Conservation (phyloP, 164 flowering plant genomes). For the Santalum album region DNA sequence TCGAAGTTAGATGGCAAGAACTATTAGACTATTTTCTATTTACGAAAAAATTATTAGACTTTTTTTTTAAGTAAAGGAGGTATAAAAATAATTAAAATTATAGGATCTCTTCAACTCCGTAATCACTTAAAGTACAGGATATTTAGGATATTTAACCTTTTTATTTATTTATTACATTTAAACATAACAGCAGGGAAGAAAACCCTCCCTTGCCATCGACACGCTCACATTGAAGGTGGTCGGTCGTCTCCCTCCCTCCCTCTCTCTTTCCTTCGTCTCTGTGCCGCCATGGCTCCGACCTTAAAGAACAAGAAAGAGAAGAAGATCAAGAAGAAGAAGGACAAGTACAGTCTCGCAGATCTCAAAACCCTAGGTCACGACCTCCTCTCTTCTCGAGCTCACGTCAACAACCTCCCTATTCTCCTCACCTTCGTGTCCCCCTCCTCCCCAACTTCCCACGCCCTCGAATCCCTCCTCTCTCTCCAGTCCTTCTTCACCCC, state of each 20-base stretch:
- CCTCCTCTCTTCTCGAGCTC: constrained; percentile 64
- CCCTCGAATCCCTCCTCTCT: constrained; percentile 65
- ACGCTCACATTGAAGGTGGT: too few species aligned
- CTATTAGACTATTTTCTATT: too few species aligned
- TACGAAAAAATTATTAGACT: too few species aligned
- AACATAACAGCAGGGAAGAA: too few species aligned
- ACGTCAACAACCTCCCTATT: constrained; percentile 77
- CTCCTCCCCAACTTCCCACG: constrained; percentile 39
- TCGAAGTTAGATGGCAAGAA: too few species aligned
- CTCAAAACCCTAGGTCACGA: constrained; percentile 55
- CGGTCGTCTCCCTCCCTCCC: background rate
- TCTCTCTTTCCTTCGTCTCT: background rate
- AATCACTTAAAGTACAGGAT: too few species aligned
- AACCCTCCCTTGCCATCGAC: too few species aligned
- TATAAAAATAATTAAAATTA: too few species aligned
- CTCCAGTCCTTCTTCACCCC: constrained; percentile 83
- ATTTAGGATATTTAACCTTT: too few species aligned
- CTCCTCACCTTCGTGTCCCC: constrained; percentile 52
- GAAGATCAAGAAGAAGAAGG: background rate
- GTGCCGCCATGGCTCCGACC: background rate
- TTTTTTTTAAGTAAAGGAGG: too few species aligned
- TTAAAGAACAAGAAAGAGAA: background rate
- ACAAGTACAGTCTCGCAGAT: constrained; percentile 27
- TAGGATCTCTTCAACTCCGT: too few species aligned
- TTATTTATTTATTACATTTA: too few species aligned